Conservation (phyloP, 2,329 filamentous ascomycete genomes). For the Trichoderma arundinaceum region DNA sequence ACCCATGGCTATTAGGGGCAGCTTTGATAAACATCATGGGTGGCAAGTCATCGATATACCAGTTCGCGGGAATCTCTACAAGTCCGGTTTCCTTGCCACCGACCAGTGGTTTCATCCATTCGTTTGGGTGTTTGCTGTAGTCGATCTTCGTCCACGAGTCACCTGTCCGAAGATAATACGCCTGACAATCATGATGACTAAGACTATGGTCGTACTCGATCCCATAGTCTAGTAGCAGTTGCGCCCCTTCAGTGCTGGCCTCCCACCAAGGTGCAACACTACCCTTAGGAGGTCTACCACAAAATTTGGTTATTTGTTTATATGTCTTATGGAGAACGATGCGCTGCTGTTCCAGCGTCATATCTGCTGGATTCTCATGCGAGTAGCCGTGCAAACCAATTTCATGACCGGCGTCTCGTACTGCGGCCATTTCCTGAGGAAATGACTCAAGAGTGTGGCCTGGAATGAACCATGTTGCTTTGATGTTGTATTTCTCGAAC, state of each 20-base stretch:
- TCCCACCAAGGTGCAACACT: constrained; percentile 18
- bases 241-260: constrained; percentile 10
- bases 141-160: constrained; percentile 15
- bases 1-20: constrained; percentile 3
- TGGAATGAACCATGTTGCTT: constrained; percentile 16
- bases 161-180: constrained; percentile 9
- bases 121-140: neutral
- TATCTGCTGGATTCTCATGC: constrained; percentile 12
- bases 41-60: constrained; percentile 13
- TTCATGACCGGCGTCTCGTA: constrained; percentile 13
- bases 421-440: constrained; percentile 2
- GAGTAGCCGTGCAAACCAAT: constrained; percentile 18
- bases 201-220: constrained; percentile 15
- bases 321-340: constrained; percentile 3
- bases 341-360: constrained; percentile 10
- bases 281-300: constrained; percentile 10
- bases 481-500: constrained; percentile 12
- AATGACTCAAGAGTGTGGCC: constrained; percentile 16
- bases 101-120: constrained; percentile 13
- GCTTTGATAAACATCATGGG: constrained; percentile 17
- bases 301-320: neutral
- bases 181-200: constrained; percentile 5
- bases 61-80: constrained; percentile 14
- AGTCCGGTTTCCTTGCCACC: constrained; percentile 11
- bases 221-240: constrained; percentile 1